Conservation (phyloP, 306 rosid species). For the Sphenostylis stenocarpa region DNA sequence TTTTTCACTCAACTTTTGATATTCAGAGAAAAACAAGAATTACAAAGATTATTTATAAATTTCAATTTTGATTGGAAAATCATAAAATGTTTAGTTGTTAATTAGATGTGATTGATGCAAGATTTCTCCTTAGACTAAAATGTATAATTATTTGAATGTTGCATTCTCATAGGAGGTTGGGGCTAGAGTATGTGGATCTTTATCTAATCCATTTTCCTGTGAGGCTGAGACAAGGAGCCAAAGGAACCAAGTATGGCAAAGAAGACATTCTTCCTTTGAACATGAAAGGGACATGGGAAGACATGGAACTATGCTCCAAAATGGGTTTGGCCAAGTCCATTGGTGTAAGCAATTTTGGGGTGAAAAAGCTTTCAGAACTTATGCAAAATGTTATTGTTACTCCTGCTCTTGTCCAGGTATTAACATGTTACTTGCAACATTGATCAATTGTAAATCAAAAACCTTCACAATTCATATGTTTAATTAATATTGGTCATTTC, state of each 20-base stretch:
- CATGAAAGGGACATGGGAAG: conserved; percentile 49
- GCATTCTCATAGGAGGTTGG: conserved; percentile 33
- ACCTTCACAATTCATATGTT: not conserved
- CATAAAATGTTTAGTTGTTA: not conserved
- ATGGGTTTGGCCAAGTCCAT: conserved; percentile 47
- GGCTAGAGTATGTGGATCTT: conserved; percentile 50
- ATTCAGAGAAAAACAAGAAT: not conserved
- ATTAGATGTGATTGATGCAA: not conserved
- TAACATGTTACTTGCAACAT: not conserved
- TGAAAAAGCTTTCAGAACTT: conserved; percentile 31
- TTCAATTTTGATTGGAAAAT: not conserved
- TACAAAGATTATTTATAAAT: not conserved
- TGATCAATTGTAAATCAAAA: not conserved
- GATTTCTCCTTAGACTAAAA: not conserved
- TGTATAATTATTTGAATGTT: not conserved
- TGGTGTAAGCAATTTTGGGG: conserved; percentile 48
- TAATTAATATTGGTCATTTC: not conserved
- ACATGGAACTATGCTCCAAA: conserved; percentile 40
- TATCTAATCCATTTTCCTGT: conserved; percentile 48
- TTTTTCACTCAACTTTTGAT: too few relatives aligned
- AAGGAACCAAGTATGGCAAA: not conserved
- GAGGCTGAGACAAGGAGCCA: conserved; percentile 33
- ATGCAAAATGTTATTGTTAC: conserved; percentile 31
- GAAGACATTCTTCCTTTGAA: conserved; percentile 45
- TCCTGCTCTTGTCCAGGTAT: conserved; percentile 48